A percentile compares a stretch with the other conserved stretches of the same genome.
Evolutionary conservation across 805 yeast species (phyloP).

Genomic region (Myxozyma geophila): DNA sequence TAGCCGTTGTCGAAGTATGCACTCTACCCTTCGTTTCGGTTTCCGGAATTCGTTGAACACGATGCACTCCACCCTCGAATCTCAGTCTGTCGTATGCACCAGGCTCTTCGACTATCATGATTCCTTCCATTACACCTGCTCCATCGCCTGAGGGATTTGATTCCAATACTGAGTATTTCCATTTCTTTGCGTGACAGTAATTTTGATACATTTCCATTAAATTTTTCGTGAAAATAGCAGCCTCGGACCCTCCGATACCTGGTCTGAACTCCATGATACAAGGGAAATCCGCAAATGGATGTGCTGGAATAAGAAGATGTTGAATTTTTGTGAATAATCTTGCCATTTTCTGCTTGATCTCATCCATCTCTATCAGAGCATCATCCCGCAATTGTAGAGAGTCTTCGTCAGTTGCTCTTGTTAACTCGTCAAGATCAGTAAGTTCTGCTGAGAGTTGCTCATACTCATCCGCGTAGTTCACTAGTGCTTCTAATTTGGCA

Average conservation of each 20-base stretch:
- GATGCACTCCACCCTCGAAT: constrained; percentile 92
- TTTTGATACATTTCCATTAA: constrained; percentile 78
- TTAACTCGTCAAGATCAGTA: constrained; percentile 12
- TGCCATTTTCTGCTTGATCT: constrained; percentile 4
- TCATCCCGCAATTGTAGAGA: constrained; percentile 25
- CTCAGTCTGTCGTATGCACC: constrained; percentile 76
- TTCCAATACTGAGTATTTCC: constrained; percentile 70
- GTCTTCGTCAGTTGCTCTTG: constrained; percentile 13
- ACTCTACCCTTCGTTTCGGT: constrained; percentile 93
- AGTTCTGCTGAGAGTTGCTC: constrained; percentile 18
- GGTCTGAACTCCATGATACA: constrained; percentile 87
- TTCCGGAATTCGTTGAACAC: constrained; percentile 92
- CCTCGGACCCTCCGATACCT: constrained; percentile 96
- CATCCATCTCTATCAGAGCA: constrained; percentile 19
- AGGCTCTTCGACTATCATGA: constrained; percentile 69
- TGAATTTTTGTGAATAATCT: constrained; percentile 42
- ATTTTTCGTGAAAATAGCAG: constrained; percentile 82
- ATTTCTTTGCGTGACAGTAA: constrained; percentile 65
- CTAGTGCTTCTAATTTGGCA: constrained; percentile 22
- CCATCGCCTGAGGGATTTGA: constrained; percentile 57
- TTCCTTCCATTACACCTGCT: constrained; percentile 73
- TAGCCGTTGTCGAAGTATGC: constrained; percentile 96
- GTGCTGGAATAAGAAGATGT: constrained; percentile 67
- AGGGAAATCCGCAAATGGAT: constrained; percentile 73
- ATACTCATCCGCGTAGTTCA: constrained; percentile 18